phyloP scores from a whole-genome alignment of 2,329 filamentous ascomycete genomes.

The Chaetoscypha palmicola region DNA sequence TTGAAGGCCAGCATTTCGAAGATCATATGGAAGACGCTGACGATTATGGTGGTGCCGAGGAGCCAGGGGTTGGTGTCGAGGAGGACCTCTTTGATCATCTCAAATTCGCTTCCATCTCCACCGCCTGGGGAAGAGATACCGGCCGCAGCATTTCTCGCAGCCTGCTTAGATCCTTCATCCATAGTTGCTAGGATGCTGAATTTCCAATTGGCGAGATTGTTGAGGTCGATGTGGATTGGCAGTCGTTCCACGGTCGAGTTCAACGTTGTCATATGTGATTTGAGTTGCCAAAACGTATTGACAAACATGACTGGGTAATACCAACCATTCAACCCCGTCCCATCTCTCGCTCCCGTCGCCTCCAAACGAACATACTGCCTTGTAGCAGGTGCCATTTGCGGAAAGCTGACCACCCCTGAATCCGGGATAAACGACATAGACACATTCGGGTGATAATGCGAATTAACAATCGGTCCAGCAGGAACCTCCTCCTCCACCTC shows the following conservation, averaged over 20 bases:
- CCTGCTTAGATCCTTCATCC: conserved; percentile 81
- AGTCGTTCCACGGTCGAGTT: conserved; percentile 82
- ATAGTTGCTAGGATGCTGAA: conserved; percentile 79
- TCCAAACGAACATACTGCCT: conserved; percentile 77
- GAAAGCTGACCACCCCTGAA: conserved; percentile 61
- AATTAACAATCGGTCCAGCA: conserved; percentile 64
- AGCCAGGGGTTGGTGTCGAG: conserved; percentile 92
- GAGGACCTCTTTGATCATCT: conserved; percentile 94
- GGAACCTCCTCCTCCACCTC: conserved; percentile 43
- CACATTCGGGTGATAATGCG: conserved; percentile 93
- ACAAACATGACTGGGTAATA: conserved; percentile 86
- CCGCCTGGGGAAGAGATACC: conserved; percentile 50
- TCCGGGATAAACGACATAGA: conserved; percentile 83
- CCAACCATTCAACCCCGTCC: conserved; percentile 81
- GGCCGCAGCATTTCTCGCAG: conserved; percentile 67
- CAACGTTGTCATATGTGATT: conserved; percentile 80
- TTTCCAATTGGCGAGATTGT: conserved; percentile 81
- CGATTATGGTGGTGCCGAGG: conserved; percentile 73
- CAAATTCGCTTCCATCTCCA: conserved; percentile 87
- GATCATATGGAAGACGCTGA: conserved; percentile 84
- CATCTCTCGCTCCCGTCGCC: conserved; percentile 72
- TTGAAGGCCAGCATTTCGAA: conserved; percentile 97
- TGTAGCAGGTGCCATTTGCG: conserved; percentile 62
- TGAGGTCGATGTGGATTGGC: conserved; percentile 75
- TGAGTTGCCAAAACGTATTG: conserved; percentile 97